Evolutionary conservation across 306 rosid genomes (phyloP), one percentile per base, ranked within the genome.

Genomic region (Quercus suber): DNA sequence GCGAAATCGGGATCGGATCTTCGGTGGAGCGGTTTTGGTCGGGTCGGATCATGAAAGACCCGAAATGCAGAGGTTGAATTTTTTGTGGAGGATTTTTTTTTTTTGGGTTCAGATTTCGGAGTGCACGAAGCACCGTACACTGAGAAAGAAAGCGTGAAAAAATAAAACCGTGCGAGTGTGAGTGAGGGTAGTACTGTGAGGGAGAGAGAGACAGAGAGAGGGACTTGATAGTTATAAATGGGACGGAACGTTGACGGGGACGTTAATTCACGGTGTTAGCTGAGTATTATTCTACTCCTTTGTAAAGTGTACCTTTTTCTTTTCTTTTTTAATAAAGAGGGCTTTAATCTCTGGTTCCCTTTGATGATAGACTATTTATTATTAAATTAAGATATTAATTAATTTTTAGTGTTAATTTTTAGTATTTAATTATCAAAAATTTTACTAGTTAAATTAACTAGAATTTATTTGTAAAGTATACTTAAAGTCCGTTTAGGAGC

Each of bases 1-100:
- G 70, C 71, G 33, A 79, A 83, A 51, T 75, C 21, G 49, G 41
- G 55, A 71, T 72, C 77, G 57, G 75, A 75, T 76, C 71, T 71
- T 27, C 31, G 30, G 56, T 28, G 11, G 19, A 43, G 4, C 53
- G 30, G 79, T 19, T 74, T 5, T 57, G 17, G 14, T 30, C 37
- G 19, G 27, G 25, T 4, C 57, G 52, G 68, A 55, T 17, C 3
- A 64, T 18, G 74, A 27, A 59, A 20, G 53, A 30, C 41, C 3
- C 14, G 25, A 30, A 69, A 41, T 8, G 33, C 55, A 30, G 65
- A 1, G 52, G 28, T 41, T 41, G 12, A 2, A 2, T 7, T 7
- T 41, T 41, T 37, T 7, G 41, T 35, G 41, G 41, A 35, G 8
- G 41, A 1, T 7, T 37, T 37, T 37, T 1, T 37, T 5, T 35